Conservation (phyloP, 1,139 yeast species). For the Geotrichum armillariae region DNA sequence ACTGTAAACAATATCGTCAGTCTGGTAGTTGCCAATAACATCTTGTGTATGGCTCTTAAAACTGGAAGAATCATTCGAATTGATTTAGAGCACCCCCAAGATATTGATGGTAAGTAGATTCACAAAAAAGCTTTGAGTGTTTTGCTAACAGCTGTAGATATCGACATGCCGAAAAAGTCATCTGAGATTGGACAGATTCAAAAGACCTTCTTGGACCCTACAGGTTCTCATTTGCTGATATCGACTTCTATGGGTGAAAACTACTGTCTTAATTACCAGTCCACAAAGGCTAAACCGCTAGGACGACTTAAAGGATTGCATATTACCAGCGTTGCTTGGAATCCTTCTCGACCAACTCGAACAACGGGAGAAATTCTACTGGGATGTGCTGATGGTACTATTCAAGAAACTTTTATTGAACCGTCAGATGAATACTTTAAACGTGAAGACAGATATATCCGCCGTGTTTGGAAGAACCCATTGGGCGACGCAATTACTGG, state of each 20-base stretch:
- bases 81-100: constrained; percentile 55
- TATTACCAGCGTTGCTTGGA: constrained; percentile 48
- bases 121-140: not conserved
- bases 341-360: constrained; percentile 40
- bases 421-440: constrained; percentile 46
- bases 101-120: constrained; percentile 39
- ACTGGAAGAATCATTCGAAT: constrained; percentile 51
- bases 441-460: constrained; percentile 44
- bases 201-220: constrained; percentile 48
- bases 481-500: constrained; percentile 41
- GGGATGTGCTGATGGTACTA: constrained; percentile 48
- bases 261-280: constrained; percentile 45
- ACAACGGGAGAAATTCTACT: constrained; percentile 51
- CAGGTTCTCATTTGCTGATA: constrained; percentile 51
- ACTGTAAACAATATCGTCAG: constrained; percentile 46
- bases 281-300: constrained; percentile 43
- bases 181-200: constrained; percentile 38
- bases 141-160: constrained; percentile 28
- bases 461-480: constrained; percentile 42
- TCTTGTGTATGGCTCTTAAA: constrained; percentile 49
- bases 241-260: constrained; percentile 48
- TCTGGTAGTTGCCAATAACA: constrained; percentile 50
- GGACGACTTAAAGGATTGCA: constrained; percentile 46
- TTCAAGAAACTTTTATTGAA: constrained; percentile 50
- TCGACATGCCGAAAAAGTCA: constrained; percentile 36